A percentile compares a stretch with the other conserved stretches of the same genome.
Evolutionary conservation across 495 filamentous ascomycete species (phyloP).

Genomic region (Neurospora tetraspora): DNA sequence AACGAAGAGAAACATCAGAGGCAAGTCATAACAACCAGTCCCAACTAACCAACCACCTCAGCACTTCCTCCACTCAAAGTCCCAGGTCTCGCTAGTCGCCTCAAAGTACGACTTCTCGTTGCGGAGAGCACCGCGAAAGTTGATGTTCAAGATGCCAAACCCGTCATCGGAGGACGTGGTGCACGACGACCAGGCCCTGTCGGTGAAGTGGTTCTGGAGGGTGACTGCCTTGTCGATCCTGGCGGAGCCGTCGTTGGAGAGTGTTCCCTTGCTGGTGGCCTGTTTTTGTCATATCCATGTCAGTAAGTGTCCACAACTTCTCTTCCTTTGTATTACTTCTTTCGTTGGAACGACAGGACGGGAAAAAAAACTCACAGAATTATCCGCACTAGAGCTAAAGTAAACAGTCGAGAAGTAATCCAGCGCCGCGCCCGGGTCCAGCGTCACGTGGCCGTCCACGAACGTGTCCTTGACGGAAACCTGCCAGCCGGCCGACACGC

Average conservation of each 20-base stretch:
- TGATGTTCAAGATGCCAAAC: constrained; percentile 34
- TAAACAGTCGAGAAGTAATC: constrained; percentile 30
- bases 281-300: background rate
- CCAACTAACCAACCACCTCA: constrained; percentile 5
- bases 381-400: constrained; percentile 29
- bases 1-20: background rate
- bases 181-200: constrained; percentile 31
- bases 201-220: constrained; percentile 18
- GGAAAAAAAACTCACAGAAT: constrained; percentile 21
- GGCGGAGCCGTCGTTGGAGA: constrained; percentile 15
- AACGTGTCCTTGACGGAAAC: constrained; percentile 24
- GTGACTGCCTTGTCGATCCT: constrained; percentile 22
- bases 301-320: no score
- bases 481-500: constrained; percentile 32
- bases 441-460: constrained; percentile 24
- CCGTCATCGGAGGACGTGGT: constrained; percentile 15
- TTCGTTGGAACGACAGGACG: no score
- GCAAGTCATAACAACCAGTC: background rate
- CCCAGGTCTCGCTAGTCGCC: constrained; percentile 30
- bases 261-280: constrained; percentile 15
- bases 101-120: constrained; percentile 30
- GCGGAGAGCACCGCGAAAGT: constrained; percentile 32
- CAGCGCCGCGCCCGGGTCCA: constrained; percentile 23
- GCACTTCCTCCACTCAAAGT: constrained; percentile 33
- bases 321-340: no score